Evolutionary conservation across 2,329 filamentous ascomycete genomes (phyloP), one percentile per base, ranked within the genome.

Genomic region (Knufia petricola): DNA sequence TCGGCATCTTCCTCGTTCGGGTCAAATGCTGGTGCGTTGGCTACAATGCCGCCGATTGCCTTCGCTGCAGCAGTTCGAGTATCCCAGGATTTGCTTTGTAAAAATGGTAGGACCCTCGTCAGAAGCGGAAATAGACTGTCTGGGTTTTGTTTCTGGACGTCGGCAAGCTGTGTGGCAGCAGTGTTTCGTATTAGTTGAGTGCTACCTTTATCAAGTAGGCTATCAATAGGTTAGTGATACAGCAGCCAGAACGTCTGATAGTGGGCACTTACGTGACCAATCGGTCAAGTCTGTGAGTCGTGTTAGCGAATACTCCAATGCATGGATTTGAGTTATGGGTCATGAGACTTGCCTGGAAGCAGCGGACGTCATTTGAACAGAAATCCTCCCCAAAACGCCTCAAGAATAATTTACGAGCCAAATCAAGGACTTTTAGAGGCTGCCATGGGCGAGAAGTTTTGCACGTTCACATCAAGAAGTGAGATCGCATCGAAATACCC

Each of bases 121-220:
- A 98, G 76, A 4, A 98, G 77, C 63, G 96, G 95, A 69, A 96
- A 96, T 1, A 98, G 74, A 66, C 98, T 94, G 69, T 98, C 90
- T 0, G 92, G 92, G 61, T 96, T 92, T 66, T 92, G 86, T 65
- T 95, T 96, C 69, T 98, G 94, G 67, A 95, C 92, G 69, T 98
- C 92, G 53, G 89, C 92, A 55, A 98, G 77, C 69, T 98, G 92
- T 63, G 94, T 88, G 53, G 94, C 92, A 54, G 92, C 94, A 54
- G 92, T 98, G 63, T 95, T 94, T 58, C 94, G 84, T 64, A 98
- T 96, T 58, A 98, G 76, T 64, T 85, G 84, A 52, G 92, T 98
- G 70, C 90, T 96, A 60, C 92, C 92, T 50, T 92, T 96, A 76
- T 98, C 92, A 60, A 98, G 82, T 64, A 98, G 81, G 56, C 89